A percentile compares a stretch with the other conserved stretches of the same genome.
phyloP scores from a whole-genome alignment of 805 yeast species.

The Candida corydali region DNA sequence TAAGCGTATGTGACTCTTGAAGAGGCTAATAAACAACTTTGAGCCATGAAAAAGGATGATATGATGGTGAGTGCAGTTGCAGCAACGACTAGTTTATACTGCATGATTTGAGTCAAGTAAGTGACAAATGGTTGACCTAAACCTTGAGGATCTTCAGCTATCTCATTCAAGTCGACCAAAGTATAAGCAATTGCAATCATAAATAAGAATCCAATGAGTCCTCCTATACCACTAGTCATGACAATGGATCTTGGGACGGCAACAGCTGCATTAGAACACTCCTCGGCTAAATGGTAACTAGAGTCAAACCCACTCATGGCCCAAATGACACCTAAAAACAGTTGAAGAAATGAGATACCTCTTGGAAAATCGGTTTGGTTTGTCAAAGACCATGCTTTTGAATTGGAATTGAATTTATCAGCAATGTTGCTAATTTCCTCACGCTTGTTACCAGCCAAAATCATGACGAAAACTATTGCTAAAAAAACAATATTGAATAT shows the following conservation, averaged over 20 bases:
- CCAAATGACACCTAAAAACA: slow-evolving; percentile 62
- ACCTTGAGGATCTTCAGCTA: slow-evolving; percentile 45
- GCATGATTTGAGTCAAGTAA: slow-evolving; percentile 47
- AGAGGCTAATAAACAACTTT: slow-evolving; percentile 55
- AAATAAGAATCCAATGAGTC: slow-evolving; percentile 51
- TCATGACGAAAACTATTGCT: slow-evolving; percentile 48
- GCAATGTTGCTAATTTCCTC: slow-evolving; percentile 15
- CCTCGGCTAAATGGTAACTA: slow-evolving; percentile 74
- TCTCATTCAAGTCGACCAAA: slow-evolving; percentile 44
- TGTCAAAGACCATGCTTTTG: slow-evolving; percentile 50
- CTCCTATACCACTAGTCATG: slow-evolving; percentile 53
- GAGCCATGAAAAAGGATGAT: slow-evolving; percentile 40
- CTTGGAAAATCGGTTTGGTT: slow-evolving; percentile 63
- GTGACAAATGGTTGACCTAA: slow-evolving; percentile 59
- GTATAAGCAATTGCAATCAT: slow-evolving; percentile 62
- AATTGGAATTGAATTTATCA: slow-evolving; percentile 47
- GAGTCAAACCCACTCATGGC: slow-evolving; percentile 75
- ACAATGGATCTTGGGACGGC: slow-evolving; percentile 70
- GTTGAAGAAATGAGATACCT: slow-evolving; percentile 54
- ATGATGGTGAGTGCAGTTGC: slow-evolving; percentile 36
- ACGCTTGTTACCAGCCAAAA: slow-evolving; percentile 51
- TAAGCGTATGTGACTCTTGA: slow-evolving; percentile 65
- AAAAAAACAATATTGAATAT: slow-evolving; percentile 46
- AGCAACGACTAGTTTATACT: slow-evolving; percentile 30
- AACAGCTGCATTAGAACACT: slow-evolving; percentile 56